phyloP scores from a whole-genome alignment of 2,329 filamentous ascomycete species.

The Cladophialophora carrionii region DNA sequence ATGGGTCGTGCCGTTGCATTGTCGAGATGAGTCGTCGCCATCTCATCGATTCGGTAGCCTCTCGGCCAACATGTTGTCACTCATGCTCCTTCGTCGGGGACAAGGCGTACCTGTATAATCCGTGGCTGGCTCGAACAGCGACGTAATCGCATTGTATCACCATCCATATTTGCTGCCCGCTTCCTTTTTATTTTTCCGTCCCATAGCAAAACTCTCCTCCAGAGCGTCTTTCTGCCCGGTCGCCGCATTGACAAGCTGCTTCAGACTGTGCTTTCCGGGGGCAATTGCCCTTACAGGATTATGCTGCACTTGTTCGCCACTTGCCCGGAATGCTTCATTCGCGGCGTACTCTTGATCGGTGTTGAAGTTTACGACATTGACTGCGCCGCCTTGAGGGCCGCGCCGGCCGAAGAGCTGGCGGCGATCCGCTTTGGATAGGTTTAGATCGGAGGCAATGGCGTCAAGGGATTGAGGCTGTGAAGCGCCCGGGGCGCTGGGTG shows the following conservation, averaged over 20 bases:
- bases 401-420: constrained; percentile 82
- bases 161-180: constrained; percentile 84
- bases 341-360: constrained; percentile 83
- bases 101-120: not conserved
- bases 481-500: constrained; percentile 24
- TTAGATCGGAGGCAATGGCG: constrained; percentile 73
- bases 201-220: constrained; percentile 87
- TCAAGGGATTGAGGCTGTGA: constrained; percentile 61
- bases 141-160: constrained; percentile 47
- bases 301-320: constrained; percentile 71
- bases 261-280: constrained; percentile 85
- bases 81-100: not conserved
- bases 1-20: not conserved
- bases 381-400: constrained; percentile 47
- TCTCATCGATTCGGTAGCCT: constrained; percentile 2
- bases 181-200: constrained; percentile 77
- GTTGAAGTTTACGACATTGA: constrained; percentile 82
- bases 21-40: not conserved
- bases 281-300: constrained; percentile 82
- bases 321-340: constrained; percentile 75
- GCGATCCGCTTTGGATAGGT: constrained; percentile 74
- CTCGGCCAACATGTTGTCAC: constrained; percentile 1
- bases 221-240: constrained; percentile 81
- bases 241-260: constrained; percentile 82
- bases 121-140: not conserved